Evolutionary conservation across 306 rosid genomes (phyloP).

Genomic region (Boehmeria nivea): DNA sequence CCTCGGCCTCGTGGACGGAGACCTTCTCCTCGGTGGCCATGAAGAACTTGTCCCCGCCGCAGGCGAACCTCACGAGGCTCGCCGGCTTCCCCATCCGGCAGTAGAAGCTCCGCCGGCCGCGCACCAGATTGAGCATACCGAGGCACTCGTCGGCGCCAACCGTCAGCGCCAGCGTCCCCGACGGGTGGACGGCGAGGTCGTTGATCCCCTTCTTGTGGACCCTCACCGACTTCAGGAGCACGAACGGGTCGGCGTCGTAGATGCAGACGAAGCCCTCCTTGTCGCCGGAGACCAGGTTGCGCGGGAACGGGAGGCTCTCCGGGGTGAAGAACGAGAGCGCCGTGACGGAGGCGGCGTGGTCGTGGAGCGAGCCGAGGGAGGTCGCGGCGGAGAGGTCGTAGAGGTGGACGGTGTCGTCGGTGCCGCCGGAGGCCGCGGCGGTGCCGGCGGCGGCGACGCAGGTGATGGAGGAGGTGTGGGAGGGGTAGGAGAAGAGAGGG

Average conservation of each 20-base stretch:
- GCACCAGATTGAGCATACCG: constrained; percentile 71
- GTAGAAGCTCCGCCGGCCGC: constrained; percentile 74
- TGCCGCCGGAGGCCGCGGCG: constrained; percentile 85
- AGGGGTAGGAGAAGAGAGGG: constrained; percentile 77
- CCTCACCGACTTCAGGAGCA: constrained; percentile 55
- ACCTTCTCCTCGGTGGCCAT: constrained; percentile 59
- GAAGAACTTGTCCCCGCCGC: constrained; percentile 52
- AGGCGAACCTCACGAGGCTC: constrained; percentile 46
- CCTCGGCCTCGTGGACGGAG: constrained; percentile 74
- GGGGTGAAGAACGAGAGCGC: constrained; percentile 72
- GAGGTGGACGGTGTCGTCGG: constrained; percentile 83
- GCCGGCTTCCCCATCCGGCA: constrained; percentile 68
- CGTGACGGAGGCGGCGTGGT: constrained; percentile 71
- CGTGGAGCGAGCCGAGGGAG: constrained; percentile 77
- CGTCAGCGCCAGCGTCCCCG: constrained; percentile 74
- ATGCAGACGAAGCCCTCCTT: constrained; percentile 62
- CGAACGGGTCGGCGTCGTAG: constrained; percentile 79
- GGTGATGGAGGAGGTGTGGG: constrained; percentile 72
- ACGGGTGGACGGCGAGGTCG: constrained; percentile 75
- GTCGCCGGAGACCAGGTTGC: constrained; percentile 83
- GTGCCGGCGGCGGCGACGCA: constrained; percentile 61
- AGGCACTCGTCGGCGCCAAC: constrained; percentile 69
- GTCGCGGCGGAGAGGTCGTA: constrained; percentile 62
- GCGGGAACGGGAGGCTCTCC: constrained; percentile 58
- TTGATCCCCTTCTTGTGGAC: constrained; percentile 62